Evolutionary conservation across 2,329 filamentous ascomycete genomes (phyloP).

Genomic region (Lachnellula suecica): DNA sequence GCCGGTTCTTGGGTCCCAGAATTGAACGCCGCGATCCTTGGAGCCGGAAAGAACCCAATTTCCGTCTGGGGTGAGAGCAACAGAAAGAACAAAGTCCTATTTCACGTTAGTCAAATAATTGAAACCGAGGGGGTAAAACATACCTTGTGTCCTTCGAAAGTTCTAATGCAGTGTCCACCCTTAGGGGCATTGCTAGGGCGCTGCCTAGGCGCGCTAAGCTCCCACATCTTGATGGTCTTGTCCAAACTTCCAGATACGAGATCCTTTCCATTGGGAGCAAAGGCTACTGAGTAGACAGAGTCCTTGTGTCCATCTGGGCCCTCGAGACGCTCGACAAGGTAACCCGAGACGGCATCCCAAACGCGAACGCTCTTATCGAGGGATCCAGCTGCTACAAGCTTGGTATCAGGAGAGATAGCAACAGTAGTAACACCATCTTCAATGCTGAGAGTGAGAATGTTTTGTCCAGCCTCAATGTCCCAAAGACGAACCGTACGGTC

Average conservation of each 20-base stretch:
- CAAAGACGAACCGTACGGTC: slow-evolving; percentile 93
- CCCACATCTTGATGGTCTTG: slow-evolving; percentile 99
- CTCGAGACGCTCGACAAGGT: slow-evolving; percentile 87
- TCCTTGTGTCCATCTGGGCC: slow-evolving; percentile 95
- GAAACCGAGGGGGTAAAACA: slow-evolving; percentile 29
- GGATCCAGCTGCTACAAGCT: slow-evolving; percentile 90
- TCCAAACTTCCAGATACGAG: slow-evolving; percentile 94
- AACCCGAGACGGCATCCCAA: slow-evolving; percentile 87
- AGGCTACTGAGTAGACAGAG: slow-evolving; percentile 93
- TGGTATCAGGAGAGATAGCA: slow-evolving; percentile 92
- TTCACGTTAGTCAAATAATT: slow-evolving; percentile 19
- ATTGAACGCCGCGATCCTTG: slow-evolving; percentile 96
- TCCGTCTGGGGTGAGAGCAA: slow-evolving; percentile 90
- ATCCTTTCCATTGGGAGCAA: slow-evolving; percentile 88
- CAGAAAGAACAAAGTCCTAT: slow-evolving; percentile 93
- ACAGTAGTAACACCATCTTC: slow-evolving; percentile 98
- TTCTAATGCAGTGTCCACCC: slow-evolving; percentile 91
- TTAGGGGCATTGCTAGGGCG: slow-evolving; percentile 68
- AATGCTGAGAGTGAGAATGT: slow-evolving; percentile 83
- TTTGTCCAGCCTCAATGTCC: slow-evolving; percentile 85
- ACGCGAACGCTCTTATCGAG: slow-evolving; percentile 97
- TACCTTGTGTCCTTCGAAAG: slow-evolving; percentile 95
- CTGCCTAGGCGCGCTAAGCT: slow-evolving; percentile 71
- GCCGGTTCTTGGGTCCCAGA: slow-evolving; percentile 95
- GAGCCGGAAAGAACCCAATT: slow-evolving; percentile 96